phyloP scores from a whole-genome alignment of 2,329 filamentous ascomycete species.

The Penicillium occitanis region DNA sequence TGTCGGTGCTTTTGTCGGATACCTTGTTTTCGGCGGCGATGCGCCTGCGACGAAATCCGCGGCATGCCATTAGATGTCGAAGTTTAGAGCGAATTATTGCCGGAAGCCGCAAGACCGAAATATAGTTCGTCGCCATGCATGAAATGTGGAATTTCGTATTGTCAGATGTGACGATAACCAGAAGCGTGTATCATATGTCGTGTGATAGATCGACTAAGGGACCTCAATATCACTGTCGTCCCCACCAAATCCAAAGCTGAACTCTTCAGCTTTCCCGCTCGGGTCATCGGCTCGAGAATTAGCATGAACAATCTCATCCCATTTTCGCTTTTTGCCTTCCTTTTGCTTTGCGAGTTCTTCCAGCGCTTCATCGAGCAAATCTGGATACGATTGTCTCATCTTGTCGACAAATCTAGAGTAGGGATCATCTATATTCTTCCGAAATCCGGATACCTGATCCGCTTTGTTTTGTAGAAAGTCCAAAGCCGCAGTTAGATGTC shows the following conservation, averaged over 20 bases:
- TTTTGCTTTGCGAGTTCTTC: slow-evolving; percentile 63
- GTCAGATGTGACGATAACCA: slow-evolving; percentile 16
- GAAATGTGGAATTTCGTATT: neutral
- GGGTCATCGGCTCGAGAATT: slow-evolving; percentile 38
- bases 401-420: slow-evolving; percentile 73
- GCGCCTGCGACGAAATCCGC: slow-evolving; percentile 76
- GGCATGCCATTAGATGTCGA: slow-evolving; percentile 71
- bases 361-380: slow-evolving; percentile 65
- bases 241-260: slow-evolving; percentile 63
- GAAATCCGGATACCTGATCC: slow-evolving; percentile 86
- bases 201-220: slow-evolving; percentile 31
- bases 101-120: neutral
- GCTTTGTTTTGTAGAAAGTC: slow-evolving; percentile 78
- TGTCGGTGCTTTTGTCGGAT: slow-evolving; percentile 84
- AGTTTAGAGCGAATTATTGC: no score
- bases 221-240: slow-evolving; percentile 57
- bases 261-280: slow-evolving; percentile 41
- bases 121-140: neutral
- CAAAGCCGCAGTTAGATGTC: slow-evolving; percentile 72
- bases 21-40: slow-evolving; percentile 72
- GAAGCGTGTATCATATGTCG: neutral
- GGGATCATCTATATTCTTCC: slow-evolving; percentile 66
- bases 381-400: slow-evolving; percentile 63
- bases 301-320: slow-evolving; percentile 73
- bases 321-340: slow-evolving; percentile 73